Percentiles rank a stretch among this genome's conserved stretches.
Evolutionary conservation across 2,329 filamentous ascomycete genomes (phyloP).

Genomic region (Aspergillus sp.): DNA sequence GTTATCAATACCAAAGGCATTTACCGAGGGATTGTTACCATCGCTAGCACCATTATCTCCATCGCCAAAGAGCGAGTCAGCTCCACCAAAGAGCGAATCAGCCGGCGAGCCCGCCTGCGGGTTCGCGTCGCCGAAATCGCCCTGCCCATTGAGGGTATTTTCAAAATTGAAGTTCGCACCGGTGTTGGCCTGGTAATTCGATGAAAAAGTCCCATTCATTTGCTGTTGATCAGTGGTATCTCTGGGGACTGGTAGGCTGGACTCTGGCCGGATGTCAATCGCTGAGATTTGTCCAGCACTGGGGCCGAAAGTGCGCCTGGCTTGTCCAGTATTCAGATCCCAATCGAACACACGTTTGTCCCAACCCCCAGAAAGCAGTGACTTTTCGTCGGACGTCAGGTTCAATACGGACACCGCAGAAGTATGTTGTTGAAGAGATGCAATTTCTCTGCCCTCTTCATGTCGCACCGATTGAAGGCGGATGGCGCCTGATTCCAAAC

Average conservation of each 20-base stretch:
- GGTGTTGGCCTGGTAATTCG: conserved; percentile 62
- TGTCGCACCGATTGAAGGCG: conserved; percentile 90
- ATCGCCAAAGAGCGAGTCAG: conserved; percentile 86
- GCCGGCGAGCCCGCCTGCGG: conserved; percentile 60
- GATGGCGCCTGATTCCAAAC: conserved; percentile 83
- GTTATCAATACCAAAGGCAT: conserved; percentile 62
- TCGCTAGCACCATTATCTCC: conserved; percentile 51
- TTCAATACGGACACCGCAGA: conserved; percentile 86
- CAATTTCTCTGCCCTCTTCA: conserved; percentile 86
- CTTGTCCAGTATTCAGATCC: conserved; percentile 82
- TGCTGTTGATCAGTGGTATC: conserved; percentile 52
- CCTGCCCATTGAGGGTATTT: conserved; percentile 32
- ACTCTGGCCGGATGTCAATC: conserved; percentile 76
- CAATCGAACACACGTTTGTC: conserved; percentile 91
- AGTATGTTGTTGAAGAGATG: conserved; percentile 71
- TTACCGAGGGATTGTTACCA: conserved; percentile 46
- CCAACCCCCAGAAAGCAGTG: conserved; percentile 88
- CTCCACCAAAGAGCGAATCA: conserved; percentile 77
- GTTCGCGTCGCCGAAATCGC: conserved; percentile 38
- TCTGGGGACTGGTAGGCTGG: conserved; percentile 66
- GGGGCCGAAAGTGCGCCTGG: conserved; percentile 68
- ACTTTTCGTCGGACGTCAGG: conserved; percentile 76
- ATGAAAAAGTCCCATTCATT: conserved; percentile 63
- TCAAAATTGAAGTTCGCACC: conserved; percentile 48
- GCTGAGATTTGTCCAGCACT: conserved; percentile 79